Conservation (phyloP, 768 basidiomycete genomes). For the Collybiopsis confluens region DNA sequence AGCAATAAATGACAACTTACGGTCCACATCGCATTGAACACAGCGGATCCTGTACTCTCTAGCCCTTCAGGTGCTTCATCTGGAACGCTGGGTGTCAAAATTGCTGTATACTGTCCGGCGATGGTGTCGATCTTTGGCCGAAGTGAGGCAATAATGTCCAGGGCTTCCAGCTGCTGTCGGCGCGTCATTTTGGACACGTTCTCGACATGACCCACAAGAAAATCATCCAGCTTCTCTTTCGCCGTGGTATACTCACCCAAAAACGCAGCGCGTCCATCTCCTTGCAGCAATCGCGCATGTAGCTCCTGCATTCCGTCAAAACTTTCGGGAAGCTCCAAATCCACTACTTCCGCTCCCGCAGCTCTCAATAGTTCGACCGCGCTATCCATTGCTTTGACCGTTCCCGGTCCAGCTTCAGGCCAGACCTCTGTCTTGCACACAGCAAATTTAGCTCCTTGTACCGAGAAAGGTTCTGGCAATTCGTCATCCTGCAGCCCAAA, state of each 20-base stretch:
- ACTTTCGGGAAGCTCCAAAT: slow-evolving; percentile 14
- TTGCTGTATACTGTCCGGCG: slow-evolving; percentile 10
- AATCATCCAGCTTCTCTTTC: slow-evolving; percentile 12
- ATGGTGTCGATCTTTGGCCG: slow-evolving; percentile 14
- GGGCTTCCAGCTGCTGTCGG: slow-evolving; percentile 8
- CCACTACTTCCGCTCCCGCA: slow-evolving; percentile 12
- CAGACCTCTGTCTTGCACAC: slow-evolving; percentile 15
- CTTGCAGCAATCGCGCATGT: slow-evolving; percentile 2
- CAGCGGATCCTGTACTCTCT: slow-evolving; percentile 10
- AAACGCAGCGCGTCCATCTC: slow-evolving; percentile 11
- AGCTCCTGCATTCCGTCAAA: slow-evolving; percentile 8
- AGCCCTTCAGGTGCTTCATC: slow-evolving; percentile 14
- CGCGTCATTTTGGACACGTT: slow-evolving; percentile 7
- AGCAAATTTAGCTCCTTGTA: slow-evolving; percentile 11
- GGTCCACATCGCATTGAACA: slow-evolving; percentile 15
- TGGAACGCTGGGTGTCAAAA: slow-evolving; percentile 11
- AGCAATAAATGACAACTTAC: background rate
- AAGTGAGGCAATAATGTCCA: slow-evolving; percentile 13
- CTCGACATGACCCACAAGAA: slow-evolving; percentile 11
- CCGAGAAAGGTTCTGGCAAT: background rate
- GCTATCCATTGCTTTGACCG: slow-evolving; percentile 9
- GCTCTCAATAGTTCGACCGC: slow-evolving; percentile 11
- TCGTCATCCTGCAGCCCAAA: slow-evolving; percentile 13
- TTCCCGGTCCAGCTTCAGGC: slow-evolving; percentile 13
- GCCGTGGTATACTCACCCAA: slow-evolving; percentile 11